Evolutionary conservation across 2,329 filamentous ascomycete genomes (phyloP), one percentile per base, ranked within the genome.

Genomic region (Aspergillus unguis): DNA sequence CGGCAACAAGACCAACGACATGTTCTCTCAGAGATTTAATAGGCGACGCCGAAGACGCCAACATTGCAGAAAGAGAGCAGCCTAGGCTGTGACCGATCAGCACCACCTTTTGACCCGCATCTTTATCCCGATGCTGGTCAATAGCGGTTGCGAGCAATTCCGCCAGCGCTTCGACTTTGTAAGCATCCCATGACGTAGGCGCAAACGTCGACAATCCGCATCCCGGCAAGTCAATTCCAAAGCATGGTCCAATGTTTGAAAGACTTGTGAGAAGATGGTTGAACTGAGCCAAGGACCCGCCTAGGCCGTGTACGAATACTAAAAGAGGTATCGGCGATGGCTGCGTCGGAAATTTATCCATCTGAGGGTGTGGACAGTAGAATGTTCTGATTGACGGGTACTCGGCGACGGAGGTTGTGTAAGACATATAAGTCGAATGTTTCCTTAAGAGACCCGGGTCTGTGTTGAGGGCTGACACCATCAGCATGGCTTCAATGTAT

Each of bases 71-170:
- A 23, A 96, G 75, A 3, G 88, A 88, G 53, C 88, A 91, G 5
- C 94, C 94, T 83, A 96, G 87, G 67, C 90, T 96, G 66, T 99
- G 94, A 1, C 86, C 90, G 54, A 97, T 83, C 29, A 96, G 71
- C 23, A 96, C 80, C 10, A 96, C 81, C 3, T 84, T 82, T 68
- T 96, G 91, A 1, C 76, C 77, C 17, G 78, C 74, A 33, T 82
- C 77, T 40, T 79, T 80, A 58, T 88, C 84, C 37, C 87, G 83
- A 64, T 92, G 83, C 42, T 85, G 80, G 36, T 90, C 81, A 54
- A 97, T 91, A 31, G 90, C 82, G 1, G 77, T 80, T 52, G 85
- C 85, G 10, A 96, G 77, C 8, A 99, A 77, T 60, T 90, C 86
- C 3, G 82, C 83, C 26, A 97, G 77, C 1, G 88, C 85, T 37